phyloP scores from a whole-genome alignment of 805 yeast species.

The Isabelozyma gotoi region DNA sequence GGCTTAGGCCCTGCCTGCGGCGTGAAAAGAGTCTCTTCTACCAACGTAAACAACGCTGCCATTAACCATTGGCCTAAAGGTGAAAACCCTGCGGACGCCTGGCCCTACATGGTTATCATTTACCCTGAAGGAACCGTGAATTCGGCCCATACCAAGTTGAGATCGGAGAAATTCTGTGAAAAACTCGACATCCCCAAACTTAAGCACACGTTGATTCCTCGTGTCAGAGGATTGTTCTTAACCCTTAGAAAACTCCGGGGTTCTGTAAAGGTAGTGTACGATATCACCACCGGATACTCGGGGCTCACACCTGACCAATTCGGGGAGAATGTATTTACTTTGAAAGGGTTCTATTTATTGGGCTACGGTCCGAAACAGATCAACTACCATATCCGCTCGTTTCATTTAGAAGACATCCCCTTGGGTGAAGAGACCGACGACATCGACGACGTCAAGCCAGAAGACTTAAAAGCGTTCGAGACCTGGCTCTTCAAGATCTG shows the following conservation, averaged over 20 bases:
- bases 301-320: slow-evolving; percentile 62
- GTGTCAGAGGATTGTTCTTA: slow-evolving; percentile 75
- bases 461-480: slow-evolving; percentile 53
- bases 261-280: slow-evolving; percentile 64
- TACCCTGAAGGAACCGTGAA: slow-evolving; percentile 96
- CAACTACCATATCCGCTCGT: slow-evolving; percentile 62
- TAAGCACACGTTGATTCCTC: slow-evolving; percentile 75
- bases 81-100: slow-evolving; percentile 17
- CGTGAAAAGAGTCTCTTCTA: slow-evolving; percentile 28
- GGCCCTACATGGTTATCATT: slow-evolving; percentile 63
- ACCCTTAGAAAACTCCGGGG: slow-evolving; percentile 55
- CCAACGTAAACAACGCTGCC: slow-evolving; percentile 16
- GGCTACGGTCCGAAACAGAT: slow-evolving; percentile 74
- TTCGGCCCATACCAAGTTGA: slow-evolving; percentile 59
- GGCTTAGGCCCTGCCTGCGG: slow-evolving; percentile 55
- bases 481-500: slow-evolving; percentile 75
- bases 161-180: slow-evolving; percentile 57
- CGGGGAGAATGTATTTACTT: slow-evolving; percentile 76
- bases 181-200: slow-evolving; percentile 49
- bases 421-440: slow-evolving; percentile 36
- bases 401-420: slow-evolving; percentile 63
- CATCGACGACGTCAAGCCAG: slow-evolving; percentile 43
- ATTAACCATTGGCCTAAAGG: slow-evolving; percentile 33
- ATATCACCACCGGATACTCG: slow-evolving; percentile 79
- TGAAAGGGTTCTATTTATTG: slow-evolving; percentile 58